Percentiles rank a stretch among this genome's conserved stretches.
phyloP scores from a whole-genome alignment of 495 filamentous ascomycete species.

The Talaromyces trachyspermus region DNA sequence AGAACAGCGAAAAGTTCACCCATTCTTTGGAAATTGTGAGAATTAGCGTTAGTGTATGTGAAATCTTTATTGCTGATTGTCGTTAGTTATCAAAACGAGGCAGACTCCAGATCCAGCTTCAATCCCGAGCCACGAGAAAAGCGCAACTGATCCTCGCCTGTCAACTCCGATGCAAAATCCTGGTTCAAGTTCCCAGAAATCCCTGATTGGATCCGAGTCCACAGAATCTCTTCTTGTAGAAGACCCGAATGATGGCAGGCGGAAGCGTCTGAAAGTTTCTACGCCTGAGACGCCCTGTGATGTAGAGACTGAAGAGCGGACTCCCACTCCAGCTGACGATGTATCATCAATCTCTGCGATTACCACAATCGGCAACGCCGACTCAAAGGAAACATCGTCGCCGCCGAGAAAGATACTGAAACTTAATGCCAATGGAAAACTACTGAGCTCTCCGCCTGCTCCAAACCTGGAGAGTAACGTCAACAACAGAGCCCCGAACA shows the following conservation, averaged over 20 bases:
- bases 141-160: too few relatives aligned
- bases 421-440: constrained; percentile 48
- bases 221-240: constrained; percentile 17
- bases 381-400: neutral
- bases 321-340: neutral
- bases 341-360: neutral
- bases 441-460: constrained; percentile 42
- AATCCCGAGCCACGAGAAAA: neutral
- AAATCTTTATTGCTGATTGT: neutral
- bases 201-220: neutral
- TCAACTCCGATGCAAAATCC: neutral
- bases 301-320: constrained; percentile 10
- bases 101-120: neutral
- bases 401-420: constrained; percentile 41
- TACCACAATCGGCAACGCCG: neutral
- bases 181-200: neutral
- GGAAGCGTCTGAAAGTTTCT: constrained; percentile 44
- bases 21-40: constrained; percentile 37
- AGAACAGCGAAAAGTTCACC: constrained; percentile 33
- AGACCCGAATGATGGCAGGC: constrained; percentile 35
- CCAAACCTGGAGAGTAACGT: constrained; percentile 18
- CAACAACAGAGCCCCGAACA: constrained; percentile 18
- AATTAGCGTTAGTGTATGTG: too few relatives aligned
- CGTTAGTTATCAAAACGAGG: constrained; percentile 9
- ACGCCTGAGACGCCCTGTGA: neutral